A percentile compares a stretch with the other conserved stretches of the same genome.
These are phyloP conservation scores for Alternaria hordeiaustralica DNA, from an alignment of 2,329 filamentous ascomycete genomes.

Conservation along the genomic window DNA sequence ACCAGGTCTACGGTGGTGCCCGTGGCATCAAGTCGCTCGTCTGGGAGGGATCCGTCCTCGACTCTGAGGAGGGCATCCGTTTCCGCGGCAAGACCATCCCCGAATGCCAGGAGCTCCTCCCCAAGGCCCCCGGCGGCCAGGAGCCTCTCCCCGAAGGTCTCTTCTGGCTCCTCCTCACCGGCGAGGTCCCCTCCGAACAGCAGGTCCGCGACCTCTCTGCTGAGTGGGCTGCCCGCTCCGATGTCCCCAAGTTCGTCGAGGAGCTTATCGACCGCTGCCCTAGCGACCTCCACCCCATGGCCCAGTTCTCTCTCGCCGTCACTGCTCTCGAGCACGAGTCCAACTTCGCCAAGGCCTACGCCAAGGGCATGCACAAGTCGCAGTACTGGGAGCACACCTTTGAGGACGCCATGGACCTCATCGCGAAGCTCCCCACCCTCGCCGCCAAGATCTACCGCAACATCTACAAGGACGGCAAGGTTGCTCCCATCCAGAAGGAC, in stretches of 20 bases:
- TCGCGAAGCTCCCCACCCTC: constrained; percentile 98
- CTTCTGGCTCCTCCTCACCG: constrained; percentile 99
- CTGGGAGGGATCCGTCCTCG: constrained; percentile 95
- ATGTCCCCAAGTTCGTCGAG: constrained; percentile 96
- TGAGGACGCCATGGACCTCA: constrained; percentile 99
- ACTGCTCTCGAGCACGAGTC: constrained; percentile 99
- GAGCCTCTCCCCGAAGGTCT: constrained; percentile 99
- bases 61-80: constrained; percentile 98
- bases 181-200: constrained; percentile 96
- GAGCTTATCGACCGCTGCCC: constrained; percentile 99
- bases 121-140: constrained; percentile 94
- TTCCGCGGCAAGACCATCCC: constrained; percentile 99
- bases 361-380: constrained; percentile 98
- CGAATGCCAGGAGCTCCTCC: constrained; percentile 96
- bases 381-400: constrained; percentile 99
- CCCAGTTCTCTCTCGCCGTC: constrained; percentile 97
- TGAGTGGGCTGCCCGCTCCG: constrained; percentile 97
- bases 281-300: constrained; percentile 98
- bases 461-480: constrained; percentile 99
- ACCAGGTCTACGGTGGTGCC: constrained; percentile 99
- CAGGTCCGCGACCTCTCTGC: constrained; percentile 98
- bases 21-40: constrained; percentile 98
- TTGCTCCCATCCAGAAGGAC: constrained; percentile 93
- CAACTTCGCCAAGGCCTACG: constrained; percentile 96
- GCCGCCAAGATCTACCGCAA: constrained; percentile 99